Conservation (phyloP, 2,329 filamentous ascomycete genomes). For the Neoscytalidium dimidiatum region DNA sequence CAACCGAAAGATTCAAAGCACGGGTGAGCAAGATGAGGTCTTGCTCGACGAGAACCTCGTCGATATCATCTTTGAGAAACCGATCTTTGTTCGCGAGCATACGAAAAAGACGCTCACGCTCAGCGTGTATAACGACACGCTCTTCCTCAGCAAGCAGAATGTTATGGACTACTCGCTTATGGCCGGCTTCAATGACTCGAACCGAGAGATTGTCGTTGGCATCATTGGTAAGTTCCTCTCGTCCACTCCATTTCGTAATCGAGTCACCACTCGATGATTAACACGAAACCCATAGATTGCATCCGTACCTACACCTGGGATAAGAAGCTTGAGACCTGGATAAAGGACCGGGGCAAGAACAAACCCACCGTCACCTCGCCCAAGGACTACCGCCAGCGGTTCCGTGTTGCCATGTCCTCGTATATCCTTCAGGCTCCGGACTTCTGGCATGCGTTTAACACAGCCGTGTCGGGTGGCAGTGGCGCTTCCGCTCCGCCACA, state of each 20-base stretch:
- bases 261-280: too few relatives aligned
- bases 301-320: conserved; percentile 99
- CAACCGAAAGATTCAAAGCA: conserved; percentile 94
- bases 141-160: conserved; percentile 91
- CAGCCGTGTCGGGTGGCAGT: neutral
- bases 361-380: conserved; percentile 94
- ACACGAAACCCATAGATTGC: conserved; percentile 61
- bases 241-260: neutral
- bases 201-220: conserved; percentile 90
- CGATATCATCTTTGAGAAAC: conserved; percentile 97
- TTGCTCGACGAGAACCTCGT: conserved; percentile 98
- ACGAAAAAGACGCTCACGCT: conserved; percentile 90
- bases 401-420: conserved; percentile 94
- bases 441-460: conserved; percentile 70
- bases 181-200: conserved; percentile 91
- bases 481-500: neutral
- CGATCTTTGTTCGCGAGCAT: conserved; percentile 92
- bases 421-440: conserved; percentile 76
- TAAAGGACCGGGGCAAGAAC: conserved; percentile 90
- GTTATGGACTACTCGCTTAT: conserved; percentile 99
- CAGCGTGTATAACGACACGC: conserved; percentile 95
- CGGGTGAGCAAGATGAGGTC: conserved; percentile 94
- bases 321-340: conserved; percentile 99
- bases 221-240: conserved; percentile 64
- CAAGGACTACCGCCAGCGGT: conserved; percentile 95